Percentiles rank a stretch among this genome's conserved stretches.
Conservation (phyloP, 1,139 yeast genomes). For the Pichia sp. region DNA sequence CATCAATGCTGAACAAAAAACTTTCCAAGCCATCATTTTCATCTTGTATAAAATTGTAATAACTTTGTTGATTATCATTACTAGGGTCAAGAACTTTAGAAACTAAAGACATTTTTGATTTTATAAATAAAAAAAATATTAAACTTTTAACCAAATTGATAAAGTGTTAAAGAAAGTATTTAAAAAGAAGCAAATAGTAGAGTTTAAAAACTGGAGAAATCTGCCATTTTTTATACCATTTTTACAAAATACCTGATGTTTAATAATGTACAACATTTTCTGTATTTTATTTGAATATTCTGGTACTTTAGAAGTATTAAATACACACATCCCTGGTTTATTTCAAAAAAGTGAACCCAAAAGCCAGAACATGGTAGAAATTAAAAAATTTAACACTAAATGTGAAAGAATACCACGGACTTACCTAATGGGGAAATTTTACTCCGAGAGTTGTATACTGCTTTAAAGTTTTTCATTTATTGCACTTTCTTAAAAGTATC, state of each 20-base stretch:
- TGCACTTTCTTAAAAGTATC: too few relatives aligned
- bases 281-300: background rate
- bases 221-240: background rate
- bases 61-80: background rate
- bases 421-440: background rate
- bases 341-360: background rate
- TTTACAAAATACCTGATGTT: background rate
- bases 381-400: background rate
- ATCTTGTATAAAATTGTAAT: background rate
- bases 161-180: too few relatives aligned
- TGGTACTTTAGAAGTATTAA: background rate
- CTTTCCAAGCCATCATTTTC: background rate
- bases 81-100: background rate
- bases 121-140: too few relatives aligned
- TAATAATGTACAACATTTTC: background rate
- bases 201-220: too few relatives aligned
- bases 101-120: background rate
- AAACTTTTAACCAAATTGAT: too few relatives aligned
- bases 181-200: too few relatives aligned
- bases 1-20: background rate
- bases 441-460: background rate
- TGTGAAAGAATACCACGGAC: background rate
- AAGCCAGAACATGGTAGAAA: background rate
- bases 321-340: too few relatives aligned
- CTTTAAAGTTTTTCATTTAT: too few relatives aligned